Conservation (phyloP, 257 asterid genomes). For the Capsicum chinense region DNA sequence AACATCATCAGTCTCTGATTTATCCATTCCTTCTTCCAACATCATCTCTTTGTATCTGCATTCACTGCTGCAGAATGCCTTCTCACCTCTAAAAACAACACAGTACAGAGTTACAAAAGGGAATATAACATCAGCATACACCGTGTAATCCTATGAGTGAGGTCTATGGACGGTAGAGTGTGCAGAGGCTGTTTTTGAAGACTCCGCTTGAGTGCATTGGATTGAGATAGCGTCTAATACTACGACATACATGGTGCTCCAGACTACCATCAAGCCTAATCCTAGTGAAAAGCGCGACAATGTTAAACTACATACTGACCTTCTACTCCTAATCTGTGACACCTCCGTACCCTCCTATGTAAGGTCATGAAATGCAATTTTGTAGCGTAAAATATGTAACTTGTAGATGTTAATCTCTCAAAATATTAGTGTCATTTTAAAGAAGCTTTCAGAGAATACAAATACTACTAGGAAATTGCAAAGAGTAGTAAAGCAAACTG, state of each 20-base stretch:
- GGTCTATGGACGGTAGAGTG: neutral
- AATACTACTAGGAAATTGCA: neutral
- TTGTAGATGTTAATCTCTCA: neutral
- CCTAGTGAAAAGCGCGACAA: neutral
- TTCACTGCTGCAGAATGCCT: slow-evolving; percentile 76
- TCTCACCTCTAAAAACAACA: slow-evolving; percentile 63
- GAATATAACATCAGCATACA: neutral
- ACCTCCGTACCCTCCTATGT: too few species aligned
- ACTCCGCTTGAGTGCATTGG: accelerated
- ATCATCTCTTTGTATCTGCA: slow-evolving; percentile 65
- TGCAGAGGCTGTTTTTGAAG: neutral
- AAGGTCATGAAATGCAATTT: neutral
- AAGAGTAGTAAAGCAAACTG: neutral
- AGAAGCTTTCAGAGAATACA: neutral
- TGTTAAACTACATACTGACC: neutral
- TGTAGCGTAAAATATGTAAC: neutral
- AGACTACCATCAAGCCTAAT: neutral
- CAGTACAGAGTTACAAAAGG: neutral
- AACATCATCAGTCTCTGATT: slow-evolving; percentile 43
- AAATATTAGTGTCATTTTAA: neutral
- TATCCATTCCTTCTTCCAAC: slow-evolving; percentile 51
- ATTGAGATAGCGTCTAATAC: neutral
- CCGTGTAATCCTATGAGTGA: too few species aligned
- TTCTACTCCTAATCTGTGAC: neutral
- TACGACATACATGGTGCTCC: neutral